Evolutionary conservation across 2,329 filamentous ascomycete species (phyloP).

Genomic region (Plectosphaerella cucumerina): DNA sequence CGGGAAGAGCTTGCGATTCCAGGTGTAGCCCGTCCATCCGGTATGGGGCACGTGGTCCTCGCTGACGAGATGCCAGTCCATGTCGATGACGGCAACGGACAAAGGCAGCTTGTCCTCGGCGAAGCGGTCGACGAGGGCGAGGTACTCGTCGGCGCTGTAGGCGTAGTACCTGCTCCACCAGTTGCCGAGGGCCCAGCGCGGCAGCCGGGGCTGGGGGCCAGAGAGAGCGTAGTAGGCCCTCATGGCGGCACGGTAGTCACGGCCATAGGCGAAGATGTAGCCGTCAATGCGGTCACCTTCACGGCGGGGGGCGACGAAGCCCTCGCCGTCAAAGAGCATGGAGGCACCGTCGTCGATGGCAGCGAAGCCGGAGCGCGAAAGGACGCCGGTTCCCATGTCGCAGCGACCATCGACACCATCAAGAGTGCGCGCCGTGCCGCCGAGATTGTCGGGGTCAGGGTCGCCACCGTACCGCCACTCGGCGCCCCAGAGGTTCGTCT

Average conservation of each 20-base stretch:
- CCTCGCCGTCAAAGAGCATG: conserved; percentile 52
- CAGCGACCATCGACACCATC: conserved; percentile 48
- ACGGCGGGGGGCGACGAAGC: conserved; percentile 45
- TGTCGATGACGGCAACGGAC: conserved; percentile 57
- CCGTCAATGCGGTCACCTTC: conserved; percentile 48
- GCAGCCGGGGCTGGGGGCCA: conserved; percentile 50
- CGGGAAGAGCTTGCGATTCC: conserved; percentile 55
- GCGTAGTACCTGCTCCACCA: conserved; percentile 64
- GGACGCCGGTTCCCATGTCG: conserved; percentile 44
- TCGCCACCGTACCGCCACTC: conserved; percentile 50
- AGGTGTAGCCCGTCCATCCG: conserved; percentile 61
- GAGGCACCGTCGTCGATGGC: conserved; percentile 49
- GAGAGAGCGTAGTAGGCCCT: conserved; percentile 51
- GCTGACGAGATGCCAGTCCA: conserved; percentile 61
- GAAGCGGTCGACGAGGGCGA: conserved; percentile 54
- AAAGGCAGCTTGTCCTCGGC: conserved; percentile 46
- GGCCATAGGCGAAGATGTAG: conserved; percentile 57
- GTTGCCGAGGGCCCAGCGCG: conserved; percentile 56
- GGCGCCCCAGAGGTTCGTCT: conserved; percentile 31
- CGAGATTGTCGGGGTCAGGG: conserved; percentile 28
- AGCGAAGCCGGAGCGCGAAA: conserved; percentile 46
- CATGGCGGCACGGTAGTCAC: conserved; percentile 50
- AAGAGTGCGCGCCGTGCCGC: conserved; percentile 49
- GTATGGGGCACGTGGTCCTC: conserved; percentile 37
- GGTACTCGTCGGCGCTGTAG: conserved; percentile 51